Conservation (phyloP, 2,329 filamentous ascomycete species). For the Penicillium brasilianum region DNA sequence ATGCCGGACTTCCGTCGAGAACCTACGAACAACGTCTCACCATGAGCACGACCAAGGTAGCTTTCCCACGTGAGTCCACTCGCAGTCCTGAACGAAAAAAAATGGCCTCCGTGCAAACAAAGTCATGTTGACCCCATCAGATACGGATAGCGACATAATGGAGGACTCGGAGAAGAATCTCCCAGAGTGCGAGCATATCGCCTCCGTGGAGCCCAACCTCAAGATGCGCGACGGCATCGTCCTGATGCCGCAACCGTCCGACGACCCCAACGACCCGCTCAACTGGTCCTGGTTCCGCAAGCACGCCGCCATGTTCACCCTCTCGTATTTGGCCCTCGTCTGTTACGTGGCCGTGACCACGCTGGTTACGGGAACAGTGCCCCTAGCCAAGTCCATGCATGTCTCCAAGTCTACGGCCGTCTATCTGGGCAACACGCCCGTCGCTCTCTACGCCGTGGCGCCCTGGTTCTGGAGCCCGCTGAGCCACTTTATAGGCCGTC, state of each 20-base stretch:
- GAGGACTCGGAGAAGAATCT: conserved; percentile 11
- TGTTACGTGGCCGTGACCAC: conserved; percentile 14
- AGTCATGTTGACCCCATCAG: conserved; percentile 3
- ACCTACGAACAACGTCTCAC: conserved; percentile 5
- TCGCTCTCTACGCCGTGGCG: conserved; percentile 13
- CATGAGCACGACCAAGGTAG: conserved; percentile 4
- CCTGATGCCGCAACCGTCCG: conserved; percentile 24
- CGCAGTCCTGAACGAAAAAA: background rate
- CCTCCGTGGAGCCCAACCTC: conserved; percentile 9
- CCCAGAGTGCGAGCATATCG: conserved; percentile 9
- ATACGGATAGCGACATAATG: conserved; percentile 1
- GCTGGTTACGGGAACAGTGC: conserved; percentile 11
- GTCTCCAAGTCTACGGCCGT: conserved; percentile 15
- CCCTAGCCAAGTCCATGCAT: conserved; percentile 10
- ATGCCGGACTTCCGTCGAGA: background rate
- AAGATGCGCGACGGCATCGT: conserved; percentile 20
- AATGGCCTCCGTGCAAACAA: background rate
- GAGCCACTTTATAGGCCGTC: conserved; percentile 14
- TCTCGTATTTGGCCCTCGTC: conserved; percentile 14
- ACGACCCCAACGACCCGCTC: conserved; percentile 25
- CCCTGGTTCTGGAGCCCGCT: conserved; percentile 16
- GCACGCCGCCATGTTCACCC: conserved; percentile 14
- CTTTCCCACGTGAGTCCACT: background rate
- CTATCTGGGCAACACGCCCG: conserved; percentile 16
- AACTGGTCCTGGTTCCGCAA: conserved; percentile 21